Percentiles rank a stretch among this genome's conserved stretches.
These are phyloP conservation scores for Colletotrichum orchidophilum DNA, from an alignment of 2,329 filamentous ascomycete species.

Conservation along the genomic window DNA sequence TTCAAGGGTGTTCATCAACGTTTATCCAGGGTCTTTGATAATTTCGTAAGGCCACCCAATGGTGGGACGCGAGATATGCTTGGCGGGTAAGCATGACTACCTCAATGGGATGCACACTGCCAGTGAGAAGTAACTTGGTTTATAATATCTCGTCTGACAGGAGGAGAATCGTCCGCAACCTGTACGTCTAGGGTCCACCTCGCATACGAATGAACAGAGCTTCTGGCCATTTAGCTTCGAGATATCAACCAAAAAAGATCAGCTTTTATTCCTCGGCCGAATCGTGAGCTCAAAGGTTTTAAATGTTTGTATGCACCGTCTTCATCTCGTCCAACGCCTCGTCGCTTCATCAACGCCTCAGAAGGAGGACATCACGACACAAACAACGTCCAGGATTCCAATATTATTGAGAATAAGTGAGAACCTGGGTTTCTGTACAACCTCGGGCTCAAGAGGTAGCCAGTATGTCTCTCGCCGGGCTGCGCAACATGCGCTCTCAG, in stretches of 20 bases:
- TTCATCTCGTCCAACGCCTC: too few species aligned
- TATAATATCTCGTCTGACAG: background rate
- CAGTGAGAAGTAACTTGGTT: background rate
- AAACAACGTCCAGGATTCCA: too few species aligned
- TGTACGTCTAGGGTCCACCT: background rate
- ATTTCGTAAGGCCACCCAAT: background rate
- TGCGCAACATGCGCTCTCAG: conserved; percentile 12
- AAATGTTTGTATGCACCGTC: too few species aligned
- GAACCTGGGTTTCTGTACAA: too few species aligned
- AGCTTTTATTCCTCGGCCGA: background rate
- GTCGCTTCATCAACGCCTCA: too few species aligned
- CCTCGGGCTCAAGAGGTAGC: too few species aligned
- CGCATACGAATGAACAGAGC: background rate
- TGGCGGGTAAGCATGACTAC: background rate
- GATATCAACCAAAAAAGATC: background rate
- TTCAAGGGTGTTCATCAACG: background rate
- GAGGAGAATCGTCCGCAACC: background rate
- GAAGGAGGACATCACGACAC: too few species aligned
- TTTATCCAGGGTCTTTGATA: background rate
- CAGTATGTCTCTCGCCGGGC: background rate
- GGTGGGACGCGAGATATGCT: background rate
- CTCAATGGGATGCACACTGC: background rate
- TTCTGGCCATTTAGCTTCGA: background rate
- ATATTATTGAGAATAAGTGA: background rate
- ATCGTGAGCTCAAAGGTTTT: too few species aligned